Conservation (phyloP, 345 rosid genomes). For the Arabis alpina region DNA sequence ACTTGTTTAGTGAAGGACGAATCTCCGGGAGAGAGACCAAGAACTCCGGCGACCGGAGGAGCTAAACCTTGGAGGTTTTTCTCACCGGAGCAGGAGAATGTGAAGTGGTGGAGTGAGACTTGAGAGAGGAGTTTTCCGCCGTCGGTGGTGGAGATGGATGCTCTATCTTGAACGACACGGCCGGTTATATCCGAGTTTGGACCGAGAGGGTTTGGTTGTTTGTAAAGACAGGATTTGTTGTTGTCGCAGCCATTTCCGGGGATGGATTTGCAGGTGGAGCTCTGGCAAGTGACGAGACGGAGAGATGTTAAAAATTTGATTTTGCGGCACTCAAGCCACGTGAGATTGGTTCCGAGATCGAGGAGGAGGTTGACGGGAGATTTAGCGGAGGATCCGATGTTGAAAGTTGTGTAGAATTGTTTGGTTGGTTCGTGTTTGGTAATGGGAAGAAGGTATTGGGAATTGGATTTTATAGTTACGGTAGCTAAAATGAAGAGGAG, state of each 20-base stretch:
- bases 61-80: conserved; percentile 22
- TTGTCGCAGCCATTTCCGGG: conserved; percentile 21
- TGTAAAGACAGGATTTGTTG: conserved; percentile 8
- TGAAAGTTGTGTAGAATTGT: conserved; percentile 49
- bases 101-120: conserved; percentile 10
- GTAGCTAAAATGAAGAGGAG: conserved; percentile 10
- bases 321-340: conserved; percentile 37
- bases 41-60: conserved; percentile 32
- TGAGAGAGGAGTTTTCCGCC: not conserved
- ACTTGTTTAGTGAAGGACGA: conserved; percentile 33
- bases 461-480: conserved; percentile 1
- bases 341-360: conserved; percentile 31
- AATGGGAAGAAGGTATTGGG: conserved; percentile 46
- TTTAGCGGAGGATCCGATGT: conserved; percentile 36
- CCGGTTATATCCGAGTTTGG: conserved; percentile 10
- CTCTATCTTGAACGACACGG: conserved; percentile 33
- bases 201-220: conserved; percentile 21
- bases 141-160: conserved; percentile 13
- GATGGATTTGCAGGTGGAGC: conserved; percentile 29
- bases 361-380: conserved; percentile 39
- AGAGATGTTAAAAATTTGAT: conserved; percentile 29
- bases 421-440: conserved; percentile 46
- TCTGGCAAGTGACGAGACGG: conserved; percentile 29
- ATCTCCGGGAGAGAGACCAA: conserved; percentile 22
- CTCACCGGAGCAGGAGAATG: conserved; percentile 30